Conservation (phyloP, 2,329 filamentous ascomycete species). For the Hypocreales sp. region DNA sequence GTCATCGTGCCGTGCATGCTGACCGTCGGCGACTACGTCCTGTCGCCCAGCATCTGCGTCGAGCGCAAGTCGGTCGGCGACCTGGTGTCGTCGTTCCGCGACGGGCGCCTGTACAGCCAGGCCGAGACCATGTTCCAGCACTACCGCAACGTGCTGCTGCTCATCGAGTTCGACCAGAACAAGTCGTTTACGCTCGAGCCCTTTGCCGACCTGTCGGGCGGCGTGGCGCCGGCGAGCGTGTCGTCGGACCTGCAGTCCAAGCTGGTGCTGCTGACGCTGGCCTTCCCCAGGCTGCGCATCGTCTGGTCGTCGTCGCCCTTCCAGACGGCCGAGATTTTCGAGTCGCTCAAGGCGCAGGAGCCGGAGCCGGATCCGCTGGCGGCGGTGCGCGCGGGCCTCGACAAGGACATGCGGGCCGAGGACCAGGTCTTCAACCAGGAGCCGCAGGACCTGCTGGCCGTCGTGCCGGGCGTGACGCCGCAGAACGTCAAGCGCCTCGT, state of each 20-base stretch:
- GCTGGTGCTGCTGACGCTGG: constrained; percentile 79
- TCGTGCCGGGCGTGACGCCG: constrained; percentile 70
- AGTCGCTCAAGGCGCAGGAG: constrained; percentile 78
- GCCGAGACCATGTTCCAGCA: constrained; percentile 88
- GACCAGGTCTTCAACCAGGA: constrained; percentile 66
- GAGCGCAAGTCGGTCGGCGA: constrained; percentile 91
- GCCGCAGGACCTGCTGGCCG: constrained; percentile 79
- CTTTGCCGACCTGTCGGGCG: constrained; percentile 51
- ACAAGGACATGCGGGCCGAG: constrained; percentile 36
- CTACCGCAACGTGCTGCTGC: constrained; percentile 77
- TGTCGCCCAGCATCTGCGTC: constrained; percentile 81
- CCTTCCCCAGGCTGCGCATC: constrained; percentile 77
- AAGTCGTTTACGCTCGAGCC: constrained; percentile 92
- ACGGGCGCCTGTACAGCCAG: constrained; percentile 83
- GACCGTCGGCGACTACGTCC: constrained; percentile 90
- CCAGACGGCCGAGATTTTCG: constrained; percentile 94
- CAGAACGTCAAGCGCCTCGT: constrained; percentile 63
- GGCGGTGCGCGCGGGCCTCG: constrained; percentile 69
- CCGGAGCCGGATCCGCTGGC: constrained; percentile 80
- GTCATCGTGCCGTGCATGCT: constrained; percentile 87
- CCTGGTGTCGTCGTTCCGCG: constrained; percentile 79
- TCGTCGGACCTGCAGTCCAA: constrained; percentile 75
- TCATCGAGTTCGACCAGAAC: constrained; percentile 96
- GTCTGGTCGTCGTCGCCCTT: constrained; percentile 91
- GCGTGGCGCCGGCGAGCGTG: constrained; percentile 40